Percentiles rank a stretch among this genome's conserved stretches.
phyloP scores from a whole-genome alignment of 257 asterid species.

The Nemophila menziesii region DNA sequence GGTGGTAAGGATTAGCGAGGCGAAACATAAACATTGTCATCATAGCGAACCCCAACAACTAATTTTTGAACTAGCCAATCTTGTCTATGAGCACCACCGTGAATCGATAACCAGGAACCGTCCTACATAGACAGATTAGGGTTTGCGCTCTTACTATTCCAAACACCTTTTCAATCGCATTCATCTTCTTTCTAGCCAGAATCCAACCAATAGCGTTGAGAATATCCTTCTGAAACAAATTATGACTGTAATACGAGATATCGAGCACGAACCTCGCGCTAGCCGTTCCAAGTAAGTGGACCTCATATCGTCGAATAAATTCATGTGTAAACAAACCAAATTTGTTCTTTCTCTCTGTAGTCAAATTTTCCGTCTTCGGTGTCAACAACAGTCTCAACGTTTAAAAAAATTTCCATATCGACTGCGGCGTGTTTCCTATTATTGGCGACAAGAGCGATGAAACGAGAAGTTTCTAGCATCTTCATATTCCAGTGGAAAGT shows the following conservation, averaged over 20 bases:
- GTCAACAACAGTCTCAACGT: conserved; percentile 49
- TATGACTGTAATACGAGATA: too few relatives aligned
- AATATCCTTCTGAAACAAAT: too few relatives aligned
- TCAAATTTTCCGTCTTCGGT: too few relatives aligned
- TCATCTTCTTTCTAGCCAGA: too few relatives aligned
- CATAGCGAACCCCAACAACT: conserved; percentile 33
- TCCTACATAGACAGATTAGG: conserved; percentile 23
- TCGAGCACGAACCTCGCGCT: too few relatives aligned
- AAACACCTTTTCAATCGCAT: too few relatives aligned
- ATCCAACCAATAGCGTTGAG: too few relatives aligned
- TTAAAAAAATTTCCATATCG: conserved; percentile 46
- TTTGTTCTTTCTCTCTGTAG: too few relatives aligned
- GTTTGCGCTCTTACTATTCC: conserved; percentile 29
- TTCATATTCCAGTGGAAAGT: conserved; percentile 75
- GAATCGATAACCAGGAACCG: conserved; percentile 39
- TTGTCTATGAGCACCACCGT: conserved; percentile 23
- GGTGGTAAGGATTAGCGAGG: conserved; percentile 26
- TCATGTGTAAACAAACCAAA: too few relatives aligned
- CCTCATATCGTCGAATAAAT: not conserved
- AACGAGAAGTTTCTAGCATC: conserved; percentile 77
- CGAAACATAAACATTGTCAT: conserved; percentile 40
- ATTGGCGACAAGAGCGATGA: conserved; percentile 60
- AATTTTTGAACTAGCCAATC: conserved; percentile 29
- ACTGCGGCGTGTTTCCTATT: conserved; percentile 49
- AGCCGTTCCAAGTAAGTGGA: conserved; percentile 23